Conservation (phyloP, 768 basidiomycete species). For the Agaricus sinodeliciosus region DNA sequence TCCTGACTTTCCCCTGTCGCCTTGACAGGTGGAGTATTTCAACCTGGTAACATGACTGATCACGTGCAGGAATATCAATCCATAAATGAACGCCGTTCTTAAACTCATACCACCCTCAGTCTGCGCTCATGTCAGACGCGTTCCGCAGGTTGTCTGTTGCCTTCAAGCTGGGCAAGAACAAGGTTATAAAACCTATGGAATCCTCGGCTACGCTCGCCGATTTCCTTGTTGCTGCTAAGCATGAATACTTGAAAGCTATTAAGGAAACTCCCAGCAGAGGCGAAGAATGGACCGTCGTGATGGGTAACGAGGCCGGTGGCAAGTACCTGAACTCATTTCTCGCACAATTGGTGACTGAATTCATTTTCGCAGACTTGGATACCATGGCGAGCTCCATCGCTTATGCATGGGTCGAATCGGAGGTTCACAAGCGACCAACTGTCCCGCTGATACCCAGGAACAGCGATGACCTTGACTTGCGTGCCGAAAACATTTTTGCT, state of each 20-base stretch:
- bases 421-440: constrained; percentile 44
- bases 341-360: not conserved
- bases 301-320: constrained; percentile 99
- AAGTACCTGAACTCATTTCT: constrained; percentile 13
- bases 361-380: constrained; percentile 69
- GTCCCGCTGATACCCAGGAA: constrained; percentile 72
- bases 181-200: constrained; percentile 9
- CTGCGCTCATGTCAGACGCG: constrained; percentile 17
- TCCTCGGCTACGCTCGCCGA: constrained; percentile 18
- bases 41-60: too few species aligned
- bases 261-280: constrained; percentile 33
- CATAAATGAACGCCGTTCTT: too few species aligned
- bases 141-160: constrained; percentile 32
- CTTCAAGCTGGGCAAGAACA: constrained; percentile 23
- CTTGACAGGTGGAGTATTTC: too few species aligned
- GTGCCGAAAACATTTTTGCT: constrained; percentile 84
- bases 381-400: constrained; percentile 80
- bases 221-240: constrained; percentile 39
- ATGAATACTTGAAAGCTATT: constrained; percentile 53
- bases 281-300: constrained; percentile 73
- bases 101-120: not conserved
- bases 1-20: too few species aligned
- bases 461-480: constrained; percentile 63
- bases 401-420: constrained; percentile 69
- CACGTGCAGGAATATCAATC: too few species aligned